phyloP scores from a whole-genome alignment of 2,329 filamentous ascomycete species.

The Alternaria tenuissima region DNA sequence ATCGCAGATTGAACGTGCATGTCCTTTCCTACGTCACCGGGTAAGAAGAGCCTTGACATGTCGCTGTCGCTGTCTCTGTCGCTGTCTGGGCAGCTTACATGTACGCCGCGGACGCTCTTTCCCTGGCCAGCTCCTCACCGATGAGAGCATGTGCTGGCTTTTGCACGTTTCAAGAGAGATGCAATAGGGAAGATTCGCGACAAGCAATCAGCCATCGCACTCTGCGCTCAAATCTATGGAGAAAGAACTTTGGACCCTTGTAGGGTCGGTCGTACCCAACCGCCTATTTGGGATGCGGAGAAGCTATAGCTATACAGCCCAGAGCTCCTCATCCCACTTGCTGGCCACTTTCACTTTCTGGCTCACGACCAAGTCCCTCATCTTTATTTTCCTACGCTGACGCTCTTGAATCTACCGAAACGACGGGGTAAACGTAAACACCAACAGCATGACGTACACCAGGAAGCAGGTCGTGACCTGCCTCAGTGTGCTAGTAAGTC shows the following conservation, averaged over 20 bases:
- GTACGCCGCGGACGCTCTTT: background rate
- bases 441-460: constrained; percentile 45
- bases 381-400: background rate
- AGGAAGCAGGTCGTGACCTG: constrained; percentile 51
- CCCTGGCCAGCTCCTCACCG: background rate
- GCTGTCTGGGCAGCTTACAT: background rate
- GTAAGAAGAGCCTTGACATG: background rate
- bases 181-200: constrained; percentile 5
- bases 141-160: background rate
- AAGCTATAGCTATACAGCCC: constrained; percentile 6
- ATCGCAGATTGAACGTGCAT: background rate
- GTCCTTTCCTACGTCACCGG: constrained; percentile 7
- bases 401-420: background rate
- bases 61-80: background rate
- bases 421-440: background rate
- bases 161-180: background rate
- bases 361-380: background rate
- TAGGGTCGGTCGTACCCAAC: constrained; percentile 7
- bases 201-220: background rate
- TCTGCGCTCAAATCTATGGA: background rate
- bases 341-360: background rate
- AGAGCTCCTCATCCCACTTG: background rate
- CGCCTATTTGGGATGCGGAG: constrained; percentile 13
- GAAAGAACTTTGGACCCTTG: constrained; percentile 4
- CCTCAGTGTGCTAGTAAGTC: constrained; percentile 49